These are phyloP conservation scores for Chytriomyces confervae DNA, from an alignment of 192 early-diverging fungal species.

Conservation along the genomic window DNA sequence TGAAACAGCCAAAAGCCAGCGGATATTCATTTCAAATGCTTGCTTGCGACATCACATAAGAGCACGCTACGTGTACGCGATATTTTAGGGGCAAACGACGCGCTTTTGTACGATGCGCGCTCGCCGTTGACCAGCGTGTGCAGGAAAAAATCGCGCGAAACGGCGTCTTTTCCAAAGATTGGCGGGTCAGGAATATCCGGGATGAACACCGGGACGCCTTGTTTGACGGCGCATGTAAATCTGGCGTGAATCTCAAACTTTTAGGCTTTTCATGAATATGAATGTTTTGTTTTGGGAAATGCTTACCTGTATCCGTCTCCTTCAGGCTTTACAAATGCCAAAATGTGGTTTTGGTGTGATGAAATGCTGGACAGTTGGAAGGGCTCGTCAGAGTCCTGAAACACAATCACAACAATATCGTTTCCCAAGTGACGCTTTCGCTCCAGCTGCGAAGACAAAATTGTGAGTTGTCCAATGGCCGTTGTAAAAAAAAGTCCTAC, in stretches of 20 bases:
- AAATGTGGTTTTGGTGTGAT: slow-evolving; percentile 64
- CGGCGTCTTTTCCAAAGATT: slow-evolving; percentile 59
- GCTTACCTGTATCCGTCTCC: slow-evolving; percentile 52
- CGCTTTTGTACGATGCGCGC: slow-evolving; percentile 68
- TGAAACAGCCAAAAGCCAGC: no score
- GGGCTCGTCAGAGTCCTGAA: slow-evolving; percentile 52
- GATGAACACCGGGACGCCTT: slow-evolving; percentile 64
- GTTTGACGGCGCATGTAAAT: slow-evolving; percentile 29
- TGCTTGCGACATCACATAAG: slow-evolving; percentile 64
- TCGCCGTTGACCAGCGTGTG: slow-evolving; percentile 73
- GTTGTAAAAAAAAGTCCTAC: not conserved
- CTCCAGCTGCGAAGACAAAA: slow-evolving; percentile 49
- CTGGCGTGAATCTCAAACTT: not conserved
- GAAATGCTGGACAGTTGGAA: slow-evolving; percentile 56
- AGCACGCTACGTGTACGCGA: slow-evolving; percentile 65
- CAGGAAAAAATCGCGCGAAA: slow-evolving; percentile 68
- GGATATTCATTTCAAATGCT: slow-evolving; percentile 37
- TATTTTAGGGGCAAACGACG: slow-evolving; percentile 70
- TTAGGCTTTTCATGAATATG: no score
- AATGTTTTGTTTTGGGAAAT: no score
- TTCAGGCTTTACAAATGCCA: slow-evolving; percentile 58
- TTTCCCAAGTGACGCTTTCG: slow-evolving; percentile 77
- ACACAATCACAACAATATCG: slow-evolving; percentile 71
- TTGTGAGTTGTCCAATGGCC: not conserved
- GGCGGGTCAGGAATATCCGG: slow-evolving; percentile 66